Percentiles rank a stretch among this genome's conserved stretches.
Conservation (phyloP, 2,329 filamentous ascomycete genomes). For the Beauveria sp. region DNA sequence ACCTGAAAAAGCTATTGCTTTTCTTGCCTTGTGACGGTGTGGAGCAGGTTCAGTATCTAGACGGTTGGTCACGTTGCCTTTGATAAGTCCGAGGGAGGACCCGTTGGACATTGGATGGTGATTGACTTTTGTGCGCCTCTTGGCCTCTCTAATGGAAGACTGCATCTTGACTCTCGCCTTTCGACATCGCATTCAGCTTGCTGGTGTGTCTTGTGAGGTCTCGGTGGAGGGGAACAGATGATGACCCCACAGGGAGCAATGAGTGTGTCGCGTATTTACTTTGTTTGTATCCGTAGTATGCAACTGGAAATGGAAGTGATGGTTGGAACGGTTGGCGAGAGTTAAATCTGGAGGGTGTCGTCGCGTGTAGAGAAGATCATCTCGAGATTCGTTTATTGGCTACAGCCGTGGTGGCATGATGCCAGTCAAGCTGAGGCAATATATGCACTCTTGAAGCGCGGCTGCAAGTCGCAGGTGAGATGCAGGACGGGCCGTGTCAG, state of each 20-base stretch:
- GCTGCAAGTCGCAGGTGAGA: constrained; percentile 7
- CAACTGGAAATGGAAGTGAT: background rate
- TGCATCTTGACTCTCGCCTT: background rate
- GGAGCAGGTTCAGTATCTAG: too few species aligned
- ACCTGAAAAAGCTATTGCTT: too few species aligned
- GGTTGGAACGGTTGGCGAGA: background rate
- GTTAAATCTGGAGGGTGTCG: background rate
- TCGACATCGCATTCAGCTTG: background rate
- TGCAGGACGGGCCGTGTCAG: background rate
- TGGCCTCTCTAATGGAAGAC: background rate
- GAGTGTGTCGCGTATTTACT: background rate
- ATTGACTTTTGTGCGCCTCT: background rate
- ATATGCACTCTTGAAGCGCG: constrained; percentile 1
- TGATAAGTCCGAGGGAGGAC: too few species aligned
- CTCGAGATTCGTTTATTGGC: background rate
- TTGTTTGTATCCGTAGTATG: background rate
- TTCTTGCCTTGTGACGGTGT: too few species aligned
- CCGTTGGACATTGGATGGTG: background rate
- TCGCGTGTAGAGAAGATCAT: background rate
- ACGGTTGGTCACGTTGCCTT: too few species aligned
- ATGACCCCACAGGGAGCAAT: background rate
- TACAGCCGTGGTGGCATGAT: background rate
- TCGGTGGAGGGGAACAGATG: background rate
- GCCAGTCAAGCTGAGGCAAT: background rate
- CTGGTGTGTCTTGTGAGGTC: background rate